Evolutionary conservation across 257 asterid genomes (phyloP).

Genomic region (Eucommia ulmoides): DNA sequence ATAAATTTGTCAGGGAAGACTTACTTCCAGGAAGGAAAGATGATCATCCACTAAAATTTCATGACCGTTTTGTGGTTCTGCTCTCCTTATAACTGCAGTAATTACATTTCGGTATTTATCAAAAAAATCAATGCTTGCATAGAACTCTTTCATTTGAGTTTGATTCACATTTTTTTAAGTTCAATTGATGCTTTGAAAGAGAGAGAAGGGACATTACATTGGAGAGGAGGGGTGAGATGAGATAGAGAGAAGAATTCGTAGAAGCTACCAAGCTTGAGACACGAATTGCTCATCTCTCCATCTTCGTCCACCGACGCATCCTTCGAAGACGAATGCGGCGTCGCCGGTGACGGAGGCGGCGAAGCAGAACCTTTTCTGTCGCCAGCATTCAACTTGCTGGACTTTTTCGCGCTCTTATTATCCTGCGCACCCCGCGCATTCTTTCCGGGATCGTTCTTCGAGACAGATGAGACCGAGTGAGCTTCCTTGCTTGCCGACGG

Average conservation of each 20-base stretch:
- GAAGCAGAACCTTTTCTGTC: conserved; percentile 38
- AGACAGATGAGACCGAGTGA: no score
- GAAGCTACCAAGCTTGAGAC: conserved; percentile 82
- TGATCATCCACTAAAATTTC: conserved; percentile 40
- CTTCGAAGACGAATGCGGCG: conserved; percentile 10
- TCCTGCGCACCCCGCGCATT: conserved; percentile 40
- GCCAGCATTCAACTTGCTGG: conserved; percentile 38
- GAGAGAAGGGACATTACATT: conserved; percentile 31
- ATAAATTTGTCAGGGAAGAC: conserved; percentile 8
- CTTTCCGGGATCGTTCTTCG: conserved; percentile 25
- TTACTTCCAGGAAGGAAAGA: conserved; percentile 81
- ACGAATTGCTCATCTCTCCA: conserved; percentile 76
- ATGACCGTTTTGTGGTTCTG: conserved; percentile 27
- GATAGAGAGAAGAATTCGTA: conserved; percentile 97
- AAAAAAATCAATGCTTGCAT: no score
- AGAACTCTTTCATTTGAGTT: no score
- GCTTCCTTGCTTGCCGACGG: conserved; percentile 50
- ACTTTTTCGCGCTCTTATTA: conserved; percentile 38
- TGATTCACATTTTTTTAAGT: no score
- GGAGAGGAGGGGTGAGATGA: conserved; percentile 93
- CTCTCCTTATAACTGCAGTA: conserved; percentile 69
- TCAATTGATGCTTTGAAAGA: no score
- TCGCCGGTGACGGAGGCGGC: conserved; percentile 20
- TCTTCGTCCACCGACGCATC: conserved; percentile 43
- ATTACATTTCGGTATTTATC: no score